Evolutionary conservation across 2,329 filamentous ascomycete genomes (phyloP).

Genomic region (Xylariaceae sp.): DNA sequence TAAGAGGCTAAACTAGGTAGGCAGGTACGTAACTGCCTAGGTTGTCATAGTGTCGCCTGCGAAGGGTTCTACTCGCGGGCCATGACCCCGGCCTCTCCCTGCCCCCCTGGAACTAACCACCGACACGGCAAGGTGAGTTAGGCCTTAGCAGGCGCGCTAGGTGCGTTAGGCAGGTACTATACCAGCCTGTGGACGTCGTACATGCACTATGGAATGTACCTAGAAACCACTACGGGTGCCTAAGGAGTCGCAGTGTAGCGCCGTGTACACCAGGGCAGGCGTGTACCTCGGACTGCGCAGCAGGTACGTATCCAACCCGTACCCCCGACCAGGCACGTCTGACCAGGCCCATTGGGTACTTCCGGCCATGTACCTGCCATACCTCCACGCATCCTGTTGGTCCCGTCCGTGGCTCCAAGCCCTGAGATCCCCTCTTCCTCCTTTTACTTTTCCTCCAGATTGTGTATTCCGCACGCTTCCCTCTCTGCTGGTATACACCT

Average conservation of each 20-base stretch:
- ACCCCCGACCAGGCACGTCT: too few species aligned
- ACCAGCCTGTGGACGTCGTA: neutral
- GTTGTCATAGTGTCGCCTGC: neutral
- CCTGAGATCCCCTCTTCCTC: neutral
- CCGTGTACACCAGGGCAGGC: neutral
- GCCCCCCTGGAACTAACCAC: neutral
- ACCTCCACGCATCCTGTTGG: neutral
- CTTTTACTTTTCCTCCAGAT: slow-evolving; percentile 8
- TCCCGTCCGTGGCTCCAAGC: neutral
- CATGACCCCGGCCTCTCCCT: neutral
- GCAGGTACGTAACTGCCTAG: neutral
- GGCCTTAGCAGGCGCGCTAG: neutral
- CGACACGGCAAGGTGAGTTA: neutral
- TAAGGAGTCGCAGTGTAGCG: neutral
- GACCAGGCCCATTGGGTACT: neutral
- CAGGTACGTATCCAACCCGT: too few species aligned
- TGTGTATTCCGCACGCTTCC: slow-evolving; percentile 3
- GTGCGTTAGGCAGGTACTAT: neutral
- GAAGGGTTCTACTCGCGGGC: neutral
- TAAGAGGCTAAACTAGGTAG: neutral
- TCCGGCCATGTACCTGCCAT: neutral
- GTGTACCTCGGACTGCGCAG: neutral
- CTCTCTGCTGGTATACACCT: slow-evolving; percentile 10
- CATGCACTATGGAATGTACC: neutral
- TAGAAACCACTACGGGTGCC: neutral